Evolutionary conservation across 345 rosid genomes (phyloP), one percentile per base, ranked within the genome.

Genomic region (Ailanthus altissimus): DNA sequence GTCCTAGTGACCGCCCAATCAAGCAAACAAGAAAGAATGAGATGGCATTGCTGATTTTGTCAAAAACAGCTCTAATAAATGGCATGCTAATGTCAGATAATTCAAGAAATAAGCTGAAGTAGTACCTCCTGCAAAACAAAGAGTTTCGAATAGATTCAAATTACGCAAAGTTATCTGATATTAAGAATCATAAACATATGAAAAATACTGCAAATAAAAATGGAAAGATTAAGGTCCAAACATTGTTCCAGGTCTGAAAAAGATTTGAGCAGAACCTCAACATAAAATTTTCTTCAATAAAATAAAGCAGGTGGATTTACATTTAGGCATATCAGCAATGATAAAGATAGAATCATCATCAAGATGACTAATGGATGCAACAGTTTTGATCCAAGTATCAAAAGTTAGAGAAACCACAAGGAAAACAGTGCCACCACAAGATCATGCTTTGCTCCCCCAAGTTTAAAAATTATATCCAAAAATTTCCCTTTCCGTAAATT

Each of bases 1-100:
- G 94, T 72, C 97, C 97, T 75, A 89, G 78, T 36, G 98, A 92
- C 83, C 97, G 90, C 84, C 97, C 97, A 64, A 92, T 92, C 89
- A 95, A 85, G 79, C 92, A 78, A 75, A 92, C 92, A 2, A 93
- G 93, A 84, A 92, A 90, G 87, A 93, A 95, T 15, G 97, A 93
- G 81, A 95, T 87, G 69, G 90, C 87, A 80, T 85, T 84, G 79
- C 96, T 90, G 85, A 92, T 82, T 89, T 90, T 89, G 65, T 88
- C 82, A 57, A 95, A 66, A 49, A 92, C 71, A 77, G 85, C 88
- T 85, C 87, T 89, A 71, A 93, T 79, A 75, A 95, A 74, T 6
- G 98, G 99, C 92, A 88, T 79, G 73, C 85, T 80, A 21, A 95
- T 92, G 87, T 93, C 97, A 43, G 93, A 89, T 62, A 95, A 78